phyloP scores from a whole-genome alignment of 176 grass and related monocot genomes.

The Alloteropsis semialata region DNA sequence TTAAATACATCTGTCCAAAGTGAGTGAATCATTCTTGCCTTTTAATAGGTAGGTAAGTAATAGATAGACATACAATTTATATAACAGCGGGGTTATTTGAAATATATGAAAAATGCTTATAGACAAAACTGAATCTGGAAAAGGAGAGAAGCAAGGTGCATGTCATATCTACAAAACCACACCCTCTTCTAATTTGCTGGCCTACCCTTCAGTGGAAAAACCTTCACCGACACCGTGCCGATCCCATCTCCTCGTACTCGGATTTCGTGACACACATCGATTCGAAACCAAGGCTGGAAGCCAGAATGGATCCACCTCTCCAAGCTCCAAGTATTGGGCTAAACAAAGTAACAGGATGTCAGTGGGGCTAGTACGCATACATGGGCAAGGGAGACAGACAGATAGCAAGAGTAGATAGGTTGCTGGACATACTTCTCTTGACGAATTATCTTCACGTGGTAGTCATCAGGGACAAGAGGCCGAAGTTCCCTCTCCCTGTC shows the following conservation, averaged over 20 bases:
- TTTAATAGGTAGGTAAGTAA: no score
- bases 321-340: conserved; percentile 88
- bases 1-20: no score
- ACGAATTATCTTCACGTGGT: conserved; percentile 73
- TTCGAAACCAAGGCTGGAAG: conserved; percentile 73
- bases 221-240: conserved; percentile 66
- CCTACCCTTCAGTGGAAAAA: conserved; percentile 70
- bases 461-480: conserved; percentile 72
- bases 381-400: not conserved
- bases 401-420: not conserved
- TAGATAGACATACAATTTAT: no score
- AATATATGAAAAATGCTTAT: not conserved
- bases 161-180: conserved; percentile 3
- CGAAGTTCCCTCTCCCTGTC: conserved; percentile 82
- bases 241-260: conserved; percentile 96
- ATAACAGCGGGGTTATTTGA: no score
- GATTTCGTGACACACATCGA: conserved; percentile 79
- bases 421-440: conserved; percentile 66
- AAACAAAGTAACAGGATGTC: not conserved
- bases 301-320: conserved; percentile 88
- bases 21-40: no score
- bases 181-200: not conserved
- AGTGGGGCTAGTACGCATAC: not conserved
- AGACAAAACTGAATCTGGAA: no score
- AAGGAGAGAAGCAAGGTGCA: no score